A percentile compares a stretch with the other conserved stretches of the same genome.
These are phyloP conservation scores for Lactuca saligna DNA, from an alignment of 129 eudicot genomes.

Conservation along the genomic window DNA sequence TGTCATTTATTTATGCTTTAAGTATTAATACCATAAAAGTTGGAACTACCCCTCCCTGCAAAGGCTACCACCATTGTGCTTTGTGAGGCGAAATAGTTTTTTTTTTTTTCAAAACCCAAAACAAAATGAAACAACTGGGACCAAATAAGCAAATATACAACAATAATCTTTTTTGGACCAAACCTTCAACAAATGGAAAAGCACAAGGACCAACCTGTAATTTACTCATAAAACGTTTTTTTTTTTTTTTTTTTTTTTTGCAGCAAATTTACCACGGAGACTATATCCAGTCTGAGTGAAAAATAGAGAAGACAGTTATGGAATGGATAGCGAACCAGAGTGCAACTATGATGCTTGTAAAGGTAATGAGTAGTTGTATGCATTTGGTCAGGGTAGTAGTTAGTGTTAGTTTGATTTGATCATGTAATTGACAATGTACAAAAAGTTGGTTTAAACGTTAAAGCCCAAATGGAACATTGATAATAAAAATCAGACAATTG, in stretches of 20 bases:
- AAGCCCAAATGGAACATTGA: neutral
- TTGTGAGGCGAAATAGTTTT: too few relatives aligned
- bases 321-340: neutral
- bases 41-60: too few relatives aligned
- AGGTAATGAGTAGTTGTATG: neutral
- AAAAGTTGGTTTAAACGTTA: slow-evolving; percentile 13
- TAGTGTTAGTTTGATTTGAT: slow-evolving; percentile 2
- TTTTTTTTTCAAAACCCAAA: too few relatives aligned
- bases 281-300: slow-evolving; percentile 23
- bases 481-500: neutral
- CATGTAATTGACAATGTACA: slow-evolving; percentile 7
- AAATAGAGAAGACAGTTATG: neutral
- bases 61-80: too few relatives aligned
- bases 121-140: too few relatives aligned
- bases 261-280: slow-evolving; percentile 30
- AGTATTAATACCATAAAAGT: too few relatives aligned
- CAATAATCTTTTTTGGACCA: too few relatives aligned
- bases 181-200: too few relatives aligned
- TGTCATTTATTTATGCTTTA: too few relatives aligned
- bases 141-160: too few relatives aligned
- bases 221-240: too few relatives aligned
- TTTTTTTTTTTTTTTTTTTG: neutral
- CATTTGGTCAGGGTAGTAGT: neutral
- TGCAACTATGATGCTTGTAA: neutral
- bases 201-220: too few relatives aligned